Evolutionary conservation across 2,329 filamentous ascomycete species (phyloP).

Genomic region (Fusarium vanettenii): DNA sequence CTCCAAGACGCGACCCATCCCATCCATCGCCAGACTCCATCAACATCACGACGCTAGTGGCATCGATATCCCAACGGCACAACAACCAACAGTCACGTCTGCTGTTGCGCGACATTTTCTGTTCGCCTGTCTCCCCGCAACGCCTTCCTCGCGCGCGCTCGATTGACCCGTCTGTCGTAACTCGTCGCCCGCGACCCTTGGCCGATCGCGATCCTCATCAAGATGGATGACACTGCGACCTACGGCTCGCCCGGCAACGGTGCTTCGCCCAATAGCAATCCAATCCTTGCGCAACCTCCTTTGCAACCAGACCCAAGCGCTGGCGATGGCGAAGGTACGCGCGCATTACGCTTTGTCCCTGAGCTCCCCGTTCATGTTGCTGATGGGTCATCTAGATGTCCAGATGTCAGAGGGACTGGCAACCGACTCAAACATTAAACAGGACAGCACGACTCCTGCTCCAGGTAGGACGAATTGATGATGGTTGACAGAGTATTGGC

Average conservation of each 20-base stretch:
- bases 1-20: slow-evolving; percentile 49
- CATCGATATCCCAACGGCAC: slow-evolving; percentile 29
- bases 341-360: slow-evolving; percentile 2
- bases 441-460: slow-evolving; percentile 70
- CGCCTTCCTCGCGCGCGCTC: slow-evolving; percentile 14
- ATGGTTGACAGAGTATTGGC: slow-evolving; percentile 67
- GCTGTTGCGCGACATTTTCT: slow-evolving; percentile 6
- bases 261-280: slow-evolving; percentile 67
- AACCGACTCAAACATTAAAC: slow-evolving; percentile 65
- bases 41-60: slow-evolving; percentile 42
- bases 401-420: slow-evolving; percentile 68
- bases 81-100: slow-evolving; percentile 15
- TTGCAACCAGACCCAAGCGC: slow-evolving; percentile 58
- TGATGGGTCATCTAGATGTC: slow-evolving; percentile 62
- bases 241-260: slow-evolving; percentile 69
- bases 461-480: slow-evolving; percentile 57
- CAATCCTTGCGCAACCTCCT: slow-evolving; percentile 66
- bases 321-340: slow-evolving; percentile 60
- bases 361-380: slow-evolving; percentile 2
- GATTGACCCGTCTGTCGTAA: slow-evolving; percentile 30
- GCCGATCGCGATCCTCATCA: slow-evolving; percentile 35
- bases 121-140: slow-evolving; percentile 18
- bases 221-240: slow-evolving; percentile 69
- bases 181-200: slow-evolving; percentile 15
- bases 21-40: slow-evolving; percentile 40